These are phyloP conservation scores for Penicillium sp. DNA, from an alignment of 2,329 filamentous ascomycete genomes.

Conservation along the genomic window DNA sequence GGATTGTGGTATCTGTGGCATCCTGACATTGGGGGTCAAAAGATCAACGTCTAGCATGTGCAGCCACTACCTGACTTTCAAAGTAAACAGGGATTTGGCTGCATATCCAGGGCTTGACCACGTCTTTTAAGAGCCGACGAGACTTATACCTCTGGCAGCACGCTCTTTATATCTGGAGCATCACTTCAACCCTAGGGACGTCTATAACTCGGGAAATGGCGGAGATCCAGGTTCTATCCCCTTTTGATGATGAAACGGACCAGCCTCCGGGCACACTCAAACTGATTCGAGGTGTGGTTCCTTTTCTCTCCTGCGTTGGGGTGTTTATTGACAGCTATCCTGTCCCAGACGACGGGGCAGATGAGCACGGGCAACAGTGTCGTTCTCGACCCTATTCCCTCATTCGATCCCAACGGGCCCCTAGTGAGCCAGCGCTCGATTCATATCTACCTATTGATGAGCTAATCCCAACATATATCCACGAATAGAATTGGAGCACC, in stretches of 20 bases:
- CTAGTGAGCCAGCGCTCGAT: conserved; percentile 20
- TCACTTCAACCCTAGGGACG: not conserved
- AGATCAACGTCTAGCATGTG: not conserved
- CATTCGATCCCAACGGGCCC: conserved; percentile 30
- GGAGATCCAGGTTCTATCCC: not conserved
- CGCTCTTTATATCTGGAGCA: too few relatives aligned
- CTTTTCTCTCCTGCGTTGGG: not conserved
- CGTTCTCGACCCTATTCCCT: conserved; percentile 38
- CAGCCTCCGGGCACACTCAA: conserved; percentile 26
- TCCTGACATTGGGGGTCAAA: not conserved
- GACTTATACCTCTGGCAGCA: too few relatives aligned
- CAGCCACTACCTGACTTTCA: not conserved
- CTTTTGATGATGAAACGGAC: conserved; percentile 1
- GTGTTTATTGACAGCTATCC: not conserved
- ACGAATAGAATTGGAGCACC: conserved; percentile 43
- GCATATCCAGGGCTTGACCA: not conserved
- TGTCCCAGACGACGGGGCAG: conserved; percentile 10
- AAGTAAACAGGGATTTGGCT: not conserved
- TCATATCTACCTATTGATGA: too few relatives aligned
- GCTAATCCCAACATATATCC: not conserved
- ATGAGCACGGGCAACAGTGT: conserved; percentile 11
- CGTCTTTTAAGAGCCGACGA: too few relatives aligned
- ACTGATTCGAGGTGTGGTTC: conserved; percentile 18
- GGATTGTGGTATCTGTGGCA: not conserved
- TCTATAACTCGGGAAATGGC: conserved; percentile 8